Base-by-base conservation (phyloP, 306 rosid genomes). In the Citrullus amarus region DNA sequence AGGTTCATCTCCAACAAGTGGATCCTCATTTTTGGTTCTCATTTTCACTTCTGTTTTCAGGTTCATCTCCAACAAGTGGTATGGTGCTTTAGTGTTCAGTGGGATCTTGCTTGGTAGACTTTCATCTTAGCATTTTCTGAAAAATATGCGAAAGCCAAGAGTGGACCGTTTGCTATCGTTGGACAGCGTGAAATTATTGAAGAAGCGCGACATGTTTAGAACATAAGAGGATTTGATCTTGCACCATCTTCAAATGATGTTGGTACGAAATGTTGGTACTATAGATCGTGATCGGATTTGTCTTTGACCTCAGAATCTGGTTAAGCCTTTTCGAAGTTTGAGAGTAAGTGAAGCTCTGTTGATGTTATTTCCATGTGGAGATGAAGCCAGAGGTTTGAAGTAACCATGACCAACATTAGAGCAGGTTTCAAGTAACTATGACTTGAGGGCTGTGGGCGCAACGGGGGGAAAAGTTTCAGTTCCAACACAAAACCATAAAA, bases 51-150 rank as follows among this genome's bases (percentile, higher is more conserved):
- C 36, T 82, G 71, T 53, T 58, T 80, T 61, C 89, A 94, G 98
- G 79, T 94, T 94, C 86, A 85, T 86, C 82, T 94, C 98, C 65
- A 94, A 94, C 85, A 94, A 94, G 87, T 94, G 98, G 97, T 94
- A 88, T 84, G 98, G 98, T 73, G 97, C 94, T 68, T 80, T 94
- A 78, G 80, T 94, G 81, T 94, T 90, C 85, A 84, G 89, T 51
- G 97, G 95, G 82, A 92, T 92, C 84, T 83, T 90, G 11, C 90
- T 90, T 16, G 97, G 94, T 73, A 88, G 81, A 78, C 80, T 92
- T 76, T 70, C 82, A 53, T 85, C 89, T 38, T 89, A 39, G 51
- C 16, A 15, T 9, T 67, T 5, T 67, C 17, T 17, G 17, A 67
- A 4, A 67, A 67, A 4, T 39, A n/a, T 67, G 32, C 17, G 4